Evolutionary conservation across 805 yeast species (phyloP).

Genomic region (Candida patagonica): DNA sequence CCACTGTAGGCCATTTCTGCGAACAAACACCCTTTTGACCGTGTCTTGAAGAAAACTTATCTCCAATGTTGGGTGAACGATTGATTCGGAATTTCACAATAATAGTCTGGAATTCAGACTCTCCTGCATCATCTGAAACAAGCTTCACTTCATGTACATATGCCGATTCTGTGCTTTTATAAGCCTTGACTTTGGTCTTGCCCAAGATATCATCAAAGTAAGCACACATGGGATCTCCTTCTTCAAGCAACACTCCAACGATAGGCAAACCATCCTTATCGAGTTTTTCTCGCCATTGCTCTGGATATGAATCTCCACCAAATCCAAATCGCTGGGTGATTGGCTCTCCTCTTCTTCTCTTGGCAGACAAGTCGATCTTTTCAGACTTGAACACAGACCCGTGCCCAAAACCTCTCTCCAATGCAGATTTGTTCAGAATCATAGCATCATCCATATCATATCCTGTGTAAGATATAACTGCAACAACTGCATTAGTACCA

Average conservation of each 20-base stretch:
- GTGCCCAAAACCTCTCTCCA: slow-evolving; percentile 95
- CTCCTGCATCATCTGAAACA: slow-evolving; percentile 70
- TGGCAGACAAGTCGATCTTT: slow-evolving; percentile 69
- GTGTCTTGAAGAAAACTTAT: slow-evolving; percentile 94
- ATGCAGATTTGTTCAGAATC: slow-evolving; percentile 91
- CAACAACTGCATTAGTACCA: slow-evolving; percentile 97
- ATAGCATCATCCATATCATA: slow-evolving; percentile 97
- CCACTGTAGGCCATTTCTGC: slow-evolving; percentile 94
- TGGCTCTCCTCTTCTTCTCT: slow-evolving; percentile 87
- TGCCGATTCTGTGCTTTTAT: slow-evolving; percentile 91
- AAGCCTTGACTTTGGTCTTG: slow-evolving; percentile 83
- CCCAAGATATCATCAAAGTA: slow-evolving; percentile 86
- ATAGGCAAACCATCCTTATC: slow-evolving; percentile 91
- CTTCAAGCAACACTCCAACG: slow-evolving; percentile 79
- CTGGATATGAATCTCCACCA: slow-evolving; percentile 89
- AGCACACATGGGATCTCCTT: slow-evolving; percentile 94
- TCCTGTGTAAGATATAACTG: slow-evolving; percentile 97
- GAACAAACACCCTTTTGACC: slow-evolving; percentile 99
- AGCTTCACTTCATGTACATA: slow-evolving; percentile 92
- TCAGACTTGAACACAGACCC: slow-evolving; percentile 96
- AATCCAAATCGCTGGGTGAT: slow-evolving; percentile 90
- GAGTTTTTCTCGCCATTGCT: slow-evolving; percentile 75
- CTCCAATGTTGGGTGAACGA: slow-evolving; percentile 92
- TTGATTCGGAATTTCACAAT: slow-evolving; percentile 86
- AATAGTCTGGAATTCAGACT: slow-evolving; percentile 71